Evolutionary conservation across 2,329 filamentous ascomycete species (phyloP).

Genomic region (Calonectria pseudoreteaudii): DNA sequence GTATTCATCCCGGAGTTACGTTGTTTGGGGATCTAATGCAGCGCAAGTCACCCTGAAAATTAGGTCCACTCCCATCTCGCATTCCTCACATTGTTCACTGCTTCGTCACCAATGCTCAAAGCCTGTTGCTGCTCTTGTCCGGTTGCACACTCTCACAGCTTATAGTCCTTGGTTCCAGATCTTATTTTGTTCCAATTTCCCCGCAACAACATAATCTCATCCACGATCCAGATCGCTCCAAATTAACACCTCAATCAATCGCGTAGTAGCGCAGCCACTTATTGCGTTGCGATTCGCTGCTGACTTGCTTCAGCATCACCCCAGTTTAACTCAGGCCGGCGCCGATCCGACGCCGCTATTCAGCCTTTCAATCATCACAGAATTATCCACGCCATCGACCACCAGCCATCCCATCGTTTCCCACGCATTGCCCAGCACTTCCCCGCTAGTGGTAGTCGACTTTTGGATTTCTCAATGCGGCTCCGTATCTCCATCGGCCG

Average conservation of each 20-base stretch:
- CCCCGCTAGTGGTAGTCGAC: neutral
- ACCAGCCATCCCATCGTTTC: neutral
- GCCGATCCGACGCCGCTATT: constrained; percentile 9
- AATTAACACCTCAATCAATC: neutral
- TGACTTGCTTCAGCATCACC: neutral
- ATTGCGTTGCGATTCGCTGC: constrained; percentile 1
- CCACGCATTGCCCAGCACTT: neutral
- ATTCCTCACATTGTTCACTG: neutral
- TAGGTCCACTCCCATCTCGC: neutral
- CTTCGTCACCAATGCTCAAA: neutral
- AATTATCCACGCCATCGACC: neutral
- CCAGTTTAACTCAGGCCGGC: constrained; percentile 13
- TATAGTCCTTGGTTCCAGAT: neutral
- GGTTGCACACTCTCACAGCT: neutral
- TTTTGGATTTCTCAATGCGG: neutral
- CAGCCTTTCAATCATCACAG: constrained; percentile 16
- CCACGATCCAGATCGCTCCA: neutral
- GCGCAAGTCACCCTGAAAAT: neutral
- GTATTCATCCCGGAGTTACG: neutral
- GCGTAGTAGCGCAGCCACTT: neutral
- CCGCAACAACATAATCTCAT: neutral
- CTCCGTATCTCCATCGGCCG: neutral
- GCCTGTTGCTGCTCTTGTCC: neutral
- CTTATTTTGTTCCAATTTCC: neutral
- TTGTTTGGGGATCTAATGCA: neutral